Evolutionary conservation across 108 stramenopile genomes (phyloP), one percentile per base, ranked within the genome.

Genomic region (Cylindrotheca closterium): DNA sequence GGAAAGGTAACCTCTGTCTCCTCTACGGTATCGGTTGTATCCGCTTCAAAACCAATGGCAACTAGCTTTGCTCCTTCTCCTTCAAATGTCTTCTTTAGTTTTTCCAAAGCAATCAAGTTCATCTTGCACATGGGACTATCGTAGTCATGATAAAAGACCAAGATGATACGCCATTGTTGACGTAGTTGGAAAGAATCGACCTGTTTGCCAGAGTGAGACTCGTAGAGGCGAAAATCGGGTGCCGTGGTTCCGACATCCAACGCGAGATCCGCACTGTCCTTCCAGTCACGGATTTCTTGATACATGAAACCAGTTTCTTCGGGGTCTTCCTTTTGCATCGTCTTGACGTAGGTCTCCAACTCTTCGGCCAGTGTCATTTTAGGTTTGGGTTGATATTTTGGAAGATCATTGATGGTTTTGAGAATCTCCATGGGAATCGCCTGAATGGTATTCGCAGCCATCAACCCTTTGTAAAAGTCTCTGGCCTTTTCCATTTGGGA

Each of bases 31-130:
- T 30, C 25, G 28, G 4, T 19, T 26, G 3, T 26, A 21, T 23
- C 23, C 8, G 3, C 7, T 22, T 59, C 29, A 24, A 60, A 30
- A 21, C 59, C 26, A 45, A 71, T 63, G 30, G 53, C 61, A 32
- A 71, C 53, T 19, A 71, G 2, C 15, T 21, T 54, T 7, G 70
- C 70, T 25, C 70, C 70, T 53, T 71, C 61, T 48, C 48, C 52
- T 48, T 57, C 24, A 5, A 71, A 65, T 21, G 60, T 63, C 19
- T 34, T 7, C 5, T 28, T 1, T 8, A 46, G 33, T 49, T 26
- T 26, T 55, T 71, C 34, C 52, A 71, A 8, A 12, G 46, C 47
- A 5, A 34, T 30, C 15, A 71, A 4, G 30, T 56, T 37, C 1
- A 57, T 33, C 0, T 28, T 63, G 42, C 70, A 71, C 1, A 57